phyloP scores from a whole-genome alignment of 1,139 yeast species.

The Suhomyces anneliseae region DNA sequence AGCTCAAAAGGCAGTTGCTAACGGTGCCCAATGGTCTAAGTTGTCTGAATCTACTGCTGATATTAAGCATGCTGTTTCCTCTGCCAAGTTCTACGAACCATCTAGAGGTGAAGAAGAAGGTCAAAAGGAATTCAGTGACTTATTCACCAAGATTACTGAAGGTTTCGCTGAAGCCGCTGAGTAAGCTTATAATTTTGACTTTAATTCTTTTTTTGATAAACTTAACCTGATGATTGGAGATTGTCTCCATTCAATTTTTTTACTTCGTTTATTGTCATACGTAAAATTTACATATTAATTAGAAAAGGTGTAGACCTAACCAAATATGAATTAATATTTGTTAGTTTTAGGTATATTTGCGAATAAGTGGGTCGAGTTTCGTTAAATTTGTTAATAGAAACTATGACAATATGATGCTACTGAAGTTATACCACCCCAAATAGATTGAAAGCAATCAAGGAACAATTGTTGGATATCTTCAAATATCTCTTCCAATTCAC shows the following conservation, averaged over 20 bases:
- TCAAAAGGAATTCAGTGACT: slow-evolving; percentile 70
- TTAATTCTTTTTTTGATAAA: slow-evolving; percentile 8
- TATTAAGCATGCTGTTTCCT: slow-evolving; percentile 89
- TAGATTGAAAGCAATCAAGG: background rate
- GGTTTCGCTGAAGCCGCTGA: slow-evolving; percentile 95
- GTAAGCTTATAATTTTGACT: slow-evolving; percentile 33
- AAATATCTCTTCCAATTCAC: slow-evolving; percentile 1
- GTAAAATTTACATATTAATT: background rate
- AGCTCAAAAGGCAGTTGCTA: slow-evolving; percentile 94
- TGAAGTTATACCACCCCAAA: background rate
- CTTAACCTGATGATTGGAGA: background rate
- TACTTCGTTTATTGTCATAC: slow-evolving; percentile 4
- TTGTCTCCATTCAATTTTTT: background rate
- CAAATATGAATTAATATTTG: too few relatives aligned
- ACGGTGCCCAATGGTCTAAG: slow-evolving; percentile 94
- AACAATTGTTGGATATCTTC: background rate
- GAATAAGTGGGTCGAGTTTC: background rate
- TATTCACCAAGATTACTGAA: slow-evolving; percentile 75
- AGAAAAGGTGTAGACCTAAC: background rate
- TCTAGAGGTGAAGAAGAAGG: slow-evolving; percentile 82
- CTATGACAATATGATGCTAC: background rate
- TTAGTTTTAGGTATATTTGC: too few relatives aligned
- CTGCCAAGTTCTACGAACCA: slow-evolving; percentile 96
- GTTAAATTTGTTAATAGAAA: background rate
- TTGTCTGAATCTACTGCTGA: slow-evolving; percentile 84